Conservation (phyloP, 2,329 filamentous ascomycete species). For the Monilinia polystroma region DNA sequence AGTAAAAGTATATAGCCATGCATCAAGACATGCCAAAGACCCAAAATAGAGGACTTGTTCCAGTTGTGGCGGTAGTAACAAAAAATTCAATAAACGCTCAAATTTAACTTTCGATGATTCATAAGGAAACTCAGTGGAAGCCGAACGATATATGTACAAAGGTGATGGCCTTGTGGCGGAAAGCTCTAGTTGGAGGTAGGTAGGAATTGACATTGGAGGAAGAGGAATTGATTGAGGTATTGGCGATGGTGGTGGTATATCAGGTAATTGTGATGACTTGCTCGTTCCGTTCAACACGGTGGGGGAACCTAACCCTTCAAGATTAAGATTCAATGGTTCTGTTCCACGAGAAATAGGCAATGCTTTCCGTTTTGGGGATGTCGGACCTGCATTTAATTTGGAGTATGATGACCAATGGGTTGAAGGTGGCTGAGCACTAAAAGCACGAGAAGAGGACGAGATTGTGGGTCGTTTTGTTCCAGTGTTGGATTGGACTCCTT, state of each 20-base stretch:
- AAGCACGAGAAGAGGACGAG: slow-evolving; percentile 35
- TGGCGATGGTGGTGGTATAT: slow-evolving; percentile 33
- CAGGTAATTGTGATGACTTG: slow-evolving; percentile 25
- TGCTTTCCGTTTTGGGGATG: slow-evolving; percentile 36
- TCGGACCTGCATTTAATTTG: slow-evolving; percentile 30
- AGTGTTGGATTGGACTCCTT: slow-evolving; percentile 26
- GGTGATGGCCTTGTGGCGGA: slow-evolving; percentile 62
- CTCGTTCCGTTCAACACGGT: slow-evolving; percentile 1
- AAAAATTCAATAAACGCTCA: slow-evolving; percentile 84
- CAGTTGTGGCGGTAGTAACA: slow-evolving; percentile 76
- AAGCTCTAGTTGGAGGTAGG: slow-evolving; percentile 63
- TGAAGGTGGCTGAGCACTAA: slow-evolving; percentile 31
- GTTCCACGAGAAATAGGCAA: slow-evolving; percentile 29
- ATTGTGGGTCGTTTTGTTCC: slow-evolving; percentile 32
- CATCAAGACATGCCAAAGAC: slow-evolving; percentile 85
- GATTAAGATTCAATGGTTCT: slow-evolving; percentile 36
- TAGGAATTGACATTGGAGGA: slow-evolving; percentile 65
- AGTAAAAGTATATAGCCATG: slow-evolving; percentile 95
- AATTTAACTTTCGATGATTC: slow-evolving; percentile 92
- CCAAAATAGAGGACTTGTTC: slow-evolving; percentile 88
- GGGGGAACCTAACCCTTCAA: slow-evolving; percentile 14
- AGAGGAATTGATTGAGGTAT: slow-evolving; percentile 58
- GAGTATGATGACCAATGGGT: slow-evolving; percentile 32
- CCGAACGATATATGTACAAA: slow-evolving; percentile 63
- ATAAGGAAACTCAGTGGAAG: slow-evolving; percentile 65